These are phyloP conservation scores for Cystobasidium onofrii DNA, from an alignment of 768 basidiomycete species.

Conservation along the genomic window DNA sequence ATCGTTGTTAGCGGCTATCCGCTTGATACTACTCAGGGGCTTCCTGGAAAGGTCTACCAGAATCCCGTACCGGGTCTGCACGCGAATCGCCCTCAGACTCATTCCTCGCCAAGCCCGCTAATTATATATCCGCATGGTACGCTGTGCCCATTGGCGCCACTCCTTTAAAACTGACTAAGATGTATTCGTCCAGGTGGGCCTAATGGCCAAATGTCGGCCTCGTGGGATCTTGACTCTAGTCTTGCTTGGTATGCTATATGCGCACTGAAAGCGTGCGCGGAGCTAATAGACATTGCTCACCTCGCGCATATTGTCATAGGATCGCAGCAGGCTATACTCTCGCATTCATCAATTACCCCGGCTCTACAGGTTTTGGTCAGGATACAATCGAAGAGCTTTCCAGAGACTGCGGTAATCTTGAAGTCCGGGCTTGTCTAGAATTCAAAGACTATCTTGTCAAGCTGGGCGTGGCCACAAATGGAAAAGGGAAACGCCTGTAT, in stretches of 20 bases:
- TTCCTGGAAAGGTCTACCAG: not conserved
- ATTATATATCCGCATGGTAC: constrained; percentile 56
- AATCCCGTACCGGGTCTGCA: not conserved
- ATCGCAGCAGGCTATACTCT: constrained; percentile 51
- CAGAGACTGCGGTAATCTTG: constrained; percentile 58
- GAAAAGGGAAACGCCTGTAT: constrained; percentile 54
- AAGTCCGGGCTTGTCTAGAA: constrained; percentile 60
- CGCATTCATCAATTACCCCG: constrained; percentile 60
- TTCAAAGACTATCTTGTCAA: constrained; percentile 53
- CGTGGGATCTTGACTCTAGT: not conserved
- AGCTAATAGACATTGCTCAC: too few species aligned
- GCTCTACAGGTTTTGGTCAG: constrained; percentile 61
- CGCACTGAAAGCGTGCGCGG: too few species aligned
- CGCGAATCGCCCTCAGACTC: not conserved
- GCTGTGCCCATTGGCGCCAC: constrained; percentile 52
- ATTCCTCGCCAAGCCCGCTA: constrained; percentile 15
- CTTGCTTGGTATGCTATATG: not conserved
- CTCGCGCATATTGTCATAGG: not conserved
- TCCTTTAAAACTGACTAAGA: constrained; percentile 54
- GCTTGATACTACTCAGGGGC: constrained; percentile 38
- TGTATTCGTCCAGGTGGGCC: constrained; percentile 49
- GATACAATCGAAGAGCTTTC: constrained; percentile 53
- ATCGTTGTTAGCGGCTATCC: constrained; percentile 44
- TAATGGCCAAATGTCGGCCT: not conserved
- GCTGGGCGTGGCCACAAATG: constrained; percentile 52